Percentiles rank a stretch among this genome's conserved stretches.
phyloP scores from a whole-genome alignment of 106 monocot genomes.

The Hemerocallis citrina region DNA sequence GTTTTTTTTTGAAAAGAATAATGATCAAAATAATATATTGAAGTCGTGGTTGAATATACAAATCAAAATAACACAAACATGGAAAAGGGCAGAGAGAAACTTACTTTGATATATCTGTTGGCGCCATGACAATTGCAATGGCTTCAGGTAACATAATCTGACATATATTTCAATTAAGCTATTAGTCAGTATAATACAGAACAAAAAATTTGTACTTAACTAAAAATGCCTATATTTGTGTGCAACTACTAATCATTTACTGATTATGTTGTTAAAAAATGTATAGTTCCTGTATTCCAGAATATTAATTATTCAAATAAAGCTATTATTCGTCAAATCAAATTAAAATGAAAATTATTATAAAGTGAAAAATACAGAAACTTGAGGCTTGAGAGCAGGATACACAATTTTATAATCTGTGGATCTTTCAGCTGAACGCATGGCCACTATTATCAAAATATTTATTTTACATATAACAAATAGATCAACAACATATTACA shows the following conservation, averaged over 20 bases:
- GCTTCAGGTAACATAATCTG: constrained; percentile 87
- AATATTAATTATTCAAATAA: not conserved
- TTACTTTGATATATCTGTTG: constrained; percentile 62
- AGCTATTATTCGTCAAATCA: not conserved
- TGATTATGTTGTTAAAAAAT: not conserved
- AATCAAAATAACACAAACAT: not conserved
- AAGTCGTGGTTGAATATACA: not conserved
- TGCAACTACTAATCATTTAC: no score
- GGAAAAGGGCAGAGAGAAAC: not conserved
- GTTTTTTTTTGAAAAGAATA: not conserved
- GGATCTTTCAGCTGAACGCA: no score
- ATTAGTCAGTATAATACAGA: not conserved
- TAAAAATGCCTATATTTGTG: not conserved
- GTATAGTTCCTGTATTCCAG: not conserved
- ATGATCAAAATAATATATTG: not conserved
- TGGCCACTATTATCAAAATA: not conserved
- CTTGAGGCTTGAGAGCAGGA: no score
- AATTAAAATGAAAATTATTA: no score
- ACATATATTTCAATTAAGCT: constrained; percentile 5
- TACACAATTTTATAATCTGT: no score
- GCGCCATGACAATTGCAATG: constrained; percentile 91
- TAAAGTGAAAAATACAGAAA: no score
- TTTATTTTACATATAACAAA: not conserved
- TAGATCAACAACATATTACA: not conserved
- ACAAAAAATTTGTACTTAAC: not conserved